Evolutionary conservation across 2,329 filamentous ascomycete species (phyloP), one percentile per base, ranked within the genome.

Genomic region (Cladophialophora bantiana): DNA sequence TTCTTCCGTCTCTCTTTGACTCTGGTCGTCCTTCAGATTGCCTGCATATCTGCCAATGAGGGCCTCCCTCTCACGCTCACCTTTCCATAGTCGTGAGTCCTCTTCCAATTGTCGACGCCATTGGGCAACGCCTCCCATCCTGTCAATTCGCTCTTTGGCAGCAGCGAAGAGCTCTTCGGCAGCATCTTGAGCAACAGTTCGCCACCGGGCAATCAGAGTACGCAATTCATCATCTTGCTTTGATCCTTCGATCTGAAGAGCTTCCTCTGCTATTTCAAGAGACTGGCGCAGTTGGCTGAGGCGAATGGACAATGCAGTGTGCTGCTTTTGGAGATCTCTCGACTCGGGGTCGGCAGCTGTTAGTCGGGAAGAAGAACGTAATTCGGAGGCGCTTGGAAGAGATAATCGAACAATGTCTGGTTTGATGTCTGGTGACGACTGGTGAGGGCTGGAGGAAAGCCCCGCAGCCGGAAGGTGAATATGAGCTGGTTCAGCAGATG

Each of bases 91-190:
- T 38, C 53, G 75, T 75, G n/a, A 54, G 68, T 74, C 71, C 45
- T 78, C 79, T 82, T 81, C 68, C 78, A 79, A 69, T 80, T 83
- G 70, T 79, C 79, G 82, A 59, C 78, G 84, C 83, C 84, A 89
- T 6, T 82, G 86, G 40, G 79, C 77, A 48, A 89, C 81, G 1
- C 88, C 88, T 20, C 89, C 88, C 85, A 89, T 89, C 71, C 84
- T 79, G 72, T 86, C 81, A 40, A 90, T 82, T 62, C 86, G 79
- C 75, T 89, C 87, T 68, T 84, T 83, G 26, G 89, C 86, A 20
- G 81, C 78, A 31, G 78, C 82, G 75, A 90, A 92, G 10, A 91
- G 78, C 73, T 90, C 88, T 71, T 92, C 90, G 0, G 90, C 90
- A 6, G 88, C 89, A 58, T 83, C 78, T 68, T 88, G 83, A 66